Base-by-base conservation (phyloP, 1,284 basidiomycete species). In the Earliella scabrosa region DNA sequence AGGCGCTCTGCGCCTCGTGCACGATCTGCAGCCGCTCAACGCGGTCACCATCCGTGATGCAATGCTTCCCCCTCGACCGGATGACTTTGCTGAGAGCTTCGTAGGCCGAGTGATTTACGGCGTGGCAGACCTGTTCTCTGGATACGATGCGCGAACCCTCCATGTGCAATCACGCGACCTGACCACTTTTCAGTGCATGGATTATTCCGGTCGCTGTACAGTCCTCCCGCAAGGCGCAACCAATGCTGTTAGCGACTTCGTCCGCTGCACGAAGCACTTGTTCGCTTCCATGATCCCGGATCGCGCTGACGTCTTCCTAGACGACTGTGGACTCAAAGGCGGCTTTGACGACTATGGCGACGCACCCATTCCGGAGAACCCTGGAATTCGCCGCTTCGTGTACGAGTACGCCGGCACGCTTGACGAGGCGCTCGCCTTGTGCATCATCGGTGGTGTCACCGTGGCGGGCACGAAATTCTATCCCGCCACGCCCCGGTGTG, bases 41-140 rank as follows among this genome's bases (percentile, higher is more conserved):
- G 56, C 58, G 1, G 68, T 73, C 7, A 70, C 63, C 1, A 64
- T 75, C 6, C 61, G 63, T 13, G 70, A 75, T 50, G 45, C 71
- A 0, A 64, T 58, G 0, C 45, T 75, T 1, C 66, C 68, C 1
- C 71, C 71, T 0, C 50, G 63, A 6, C 50, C 68, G 6, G 66
- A 73, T 13, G 65, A 73, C 9, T 71, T 74, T 48, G 68, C 72
- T 3, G 71, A 75, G 58, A 40, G 47, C 0, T 74, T 70, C 40
- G 63, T 68, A 4, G 71, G 48, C 0, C 41, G 35, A 16, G 45
- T 31, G 0, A 52, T 55, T 43, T 61, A 59, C 24, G 32, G 20
- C 2, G 13, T 57, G 0, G 51, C 29, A 1, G 60, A 61, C 35
- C 27, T 59, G 4, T 52, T 53, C 20, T 43, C 60, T 7, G 60